Conservation (phyloP, 2,329 filamentous ascomycete species). For the Truncatella angustata region DNA sequence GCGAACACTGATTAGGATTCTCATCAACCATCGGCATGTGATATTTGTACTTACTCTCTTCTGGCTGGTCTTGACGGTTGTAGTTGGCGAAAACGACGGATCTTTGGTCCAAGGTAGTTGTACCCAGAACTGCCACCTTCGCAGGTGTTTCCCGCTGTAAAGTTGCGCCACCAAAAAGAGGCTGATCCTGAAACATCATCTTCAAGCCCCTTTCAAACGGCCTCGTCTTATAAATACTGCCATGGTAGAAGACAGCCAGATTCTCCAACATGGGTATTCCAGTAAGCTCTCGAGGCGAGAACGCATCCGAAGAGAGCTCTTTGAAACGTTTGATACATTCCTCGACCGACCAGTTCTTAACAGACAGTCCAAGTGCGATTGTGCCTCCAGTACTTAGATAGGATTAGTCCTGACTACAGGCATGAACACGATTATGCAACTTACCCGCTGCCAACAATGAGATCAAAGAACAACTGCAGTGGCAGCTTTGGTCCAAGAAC, state of each 20-base stretch:
- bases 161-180: conserved; percentile 23
- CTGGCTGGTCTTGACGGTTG: conserved; percentile 24
- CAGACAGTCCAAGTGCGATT: conserved; percentile 26
- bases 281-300: conserved; percentile 25
- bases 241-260: conserved; percentile 27
- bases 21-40: too few species aligned
- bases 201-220: conserved; percentile 23
- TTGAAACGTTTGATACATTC: conserved; percentile 28
- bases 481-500: conserved; percentile 25
- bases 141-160: conserved; percentile 20
- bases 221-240: conserved; percentile 27
- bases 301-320: conserved; percentile 25
- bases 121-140: conserved; percentile 26
- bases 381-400: conserved; percentile 22
- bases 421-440: conserved; percentile 10
- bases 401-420: neutral
- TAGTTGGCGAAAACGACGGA: conserved; percentile 29
- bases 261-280: conserved; percentile 25
- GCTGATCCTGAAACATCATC: conserved; percentile 23
- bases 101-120: conserved; percentile 18
- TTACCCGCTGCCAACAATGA: conserved; percentile 30
- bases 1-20: neutral
- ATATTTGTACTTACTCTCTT: conserved; percentile 21
- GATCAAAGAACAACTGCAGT: conserved; percentile 28
- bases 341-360: conserved; percentile 28